phyloP scores from a whole-genome alignment of 176 grass and related monocot species.

The Oryza coarctata region DNA sequence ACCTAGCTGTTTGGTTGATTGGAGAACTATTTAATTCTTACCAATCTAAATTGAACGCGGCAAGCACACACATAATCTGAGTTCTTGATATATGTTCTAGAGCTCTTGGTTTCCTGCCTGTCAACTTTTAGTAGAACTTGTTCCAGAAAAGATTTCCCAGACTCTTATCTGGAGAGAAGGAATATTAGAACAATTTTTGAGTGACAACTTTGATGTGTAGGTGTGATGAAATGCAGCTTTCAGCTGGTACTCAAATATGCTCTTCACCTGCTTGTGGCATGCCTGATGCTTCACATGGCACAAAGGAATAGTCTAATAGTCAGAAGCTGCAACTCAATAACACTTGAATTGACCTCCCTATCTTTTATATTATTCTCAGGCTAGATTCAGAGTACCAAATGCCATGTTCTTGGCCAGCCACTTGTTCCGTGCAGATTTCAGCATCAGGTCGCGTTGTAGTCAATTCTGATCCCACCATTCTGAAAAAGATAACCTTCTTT shows the following conservation, averaged over 20 bases:
- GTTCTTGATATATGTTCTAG: neutral
- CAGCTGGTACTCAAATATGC: slow-evolving; percentile 42
- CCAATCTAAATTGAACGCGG: slow-evolving; percentile 36
- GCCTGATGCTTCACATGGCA: slow-evolving; percentile 16
- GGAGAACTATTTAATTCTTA: slow-evolving; percentile 34
- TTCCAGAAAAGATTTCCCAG: neutral
- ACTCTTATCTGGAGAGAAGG: slow-evolving; percentile 34
- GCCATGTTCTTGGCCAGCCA: slow-evolving; percentile 39
- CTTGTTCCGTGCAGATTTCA: slow-evolving; percentile 33
- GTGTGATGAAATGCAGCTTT: slow-evolving; percentile 31
- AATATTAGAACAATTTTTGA: slow-evolving; percentile 4
- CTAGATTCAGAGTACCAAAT: slow-evolving; percentile 24
- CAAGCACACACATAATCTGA: slow-evolving; percentile 21
- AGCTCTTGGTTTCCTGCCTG: neutral
- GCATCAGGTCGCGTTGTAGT: slow-evolving; percentile 12
- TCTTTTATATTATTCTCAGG: slow-evolving; percentile 15
- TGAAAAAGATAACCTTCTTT: slow-evolving; percentile 41
- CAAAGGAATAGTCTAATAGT: slow-evolving; percentile 22
- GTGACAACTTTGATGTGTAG: neutral
- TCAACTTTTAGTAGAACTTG: slow-evolving; percentile 22
- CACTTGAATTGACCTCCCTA: slow-evolving; percentile 18
- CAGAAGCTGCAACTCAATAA: slow-evolving; percentile 8
- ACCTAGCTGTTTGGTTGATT: neutral
- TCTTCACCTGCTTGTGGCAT: slow-evolving; percentile 10
- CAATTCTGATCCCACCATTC: slow-evolving; percentile 31